Conservation (phyloP, 1,139 yeast genomes). For the Eremothecium sinecaudum region DNA sequence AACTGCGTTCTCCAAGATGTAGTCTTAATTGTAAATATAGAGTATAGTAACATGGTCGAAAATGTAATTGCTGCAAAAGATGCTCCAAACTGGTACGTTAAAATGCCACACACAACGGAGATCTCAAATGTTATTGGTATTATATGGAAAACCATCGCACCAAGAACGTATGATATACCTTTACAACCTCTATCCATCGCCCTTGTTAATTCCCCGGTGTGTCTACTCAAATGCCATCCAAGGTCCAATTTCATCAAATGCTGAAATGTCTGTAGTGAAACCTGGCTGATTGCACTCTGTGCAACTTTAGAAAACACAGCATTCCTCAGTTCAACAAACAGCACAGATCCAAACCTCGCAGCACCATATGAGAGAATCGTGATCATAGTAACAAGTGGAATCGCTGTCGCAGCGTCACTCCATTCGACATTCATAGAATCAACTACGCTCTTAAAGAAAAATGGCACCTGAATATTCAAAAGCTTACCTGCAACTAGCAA, state of each 20-base stretch:
- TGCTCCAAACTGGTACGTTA: slow-evolving; percentile 85
- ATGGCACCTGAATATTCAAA: slow-evolving; percentile 91
- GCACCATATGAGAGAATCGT: slow-evolving; percentile 84
- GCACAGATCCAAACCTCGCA: slow-evolving; percentile 87
- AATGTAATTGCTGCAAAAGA: slow-evolving; percentile 85
- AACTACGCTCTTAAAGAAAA: slow-evolving; percentile 78
- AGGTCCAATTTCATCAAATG: slow-evolving; percentile 79
- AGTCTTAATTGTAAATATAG: slow-evolving; percentile 78
- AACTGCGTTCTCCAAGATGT: slow-evolving; percentile 96
- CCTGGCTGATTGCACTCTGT: slow-evolving; percentile 85
- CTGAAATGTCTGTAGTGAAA: slow-evolving; percentile 77
- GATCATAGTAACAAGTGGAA: slow-evolving; percentile 49
- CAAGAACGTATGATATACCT: slow-evolving; percentile 85
- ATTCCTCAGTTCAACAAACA: slow-evolving; percentile 88
- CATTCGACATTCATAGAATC: slow-evolving; percentile 93
- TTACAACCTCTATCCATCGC: slow-evolving; percentile 98
- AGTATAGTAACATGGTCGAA: slow-evolving; percentile 77
- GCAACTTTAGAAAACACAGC: slow-evolving; percentile 95
- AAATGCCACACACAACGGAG: slow-evolving; percentile 82
- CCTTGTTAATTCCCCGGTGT: slow-evolving; percentile 91
- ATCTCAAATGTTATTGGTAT: slow-evolving; percentile 90
- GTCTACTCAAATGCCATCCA: slow-evolving; percentile 81
- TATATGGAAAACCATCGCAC: slow-evolving; percentile 95
- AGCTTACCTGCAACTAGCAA: slow-evolving; percentile 72
- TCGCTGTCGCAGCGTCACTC: slow-evolving; percentile 44